phyloP scores from a whole-genome alignment of 331 rosid genomes.

The Rhamnella rubrinervis region DNA sequence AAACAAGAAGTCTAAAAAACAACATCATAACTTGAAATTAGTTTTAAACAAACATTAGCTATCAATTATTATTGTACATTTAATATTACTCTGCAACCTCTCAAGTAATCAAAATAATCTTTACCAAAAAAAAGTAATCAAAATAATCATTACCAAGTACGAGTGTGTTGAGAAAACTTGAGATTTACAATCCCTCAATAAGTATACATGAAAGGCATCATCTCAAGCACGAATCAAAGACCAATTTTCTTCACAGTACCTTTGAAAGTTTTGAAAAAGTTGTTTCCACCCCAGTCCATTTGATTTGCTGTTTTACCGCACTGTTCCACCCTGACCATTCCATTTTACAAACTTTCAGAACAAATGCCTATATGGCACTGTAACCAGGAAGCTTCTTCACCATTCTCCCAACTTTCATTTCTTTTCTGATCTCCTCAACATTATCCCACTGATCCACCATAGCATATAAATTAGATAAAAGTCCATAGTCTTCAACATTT shows the following conservation, averaged over 20 bases:
- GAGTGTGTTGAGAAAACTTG: too few relatives aligned
- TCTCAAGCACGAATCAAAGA: background rate
- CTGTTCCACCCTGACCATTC: constrained; percentile 37
- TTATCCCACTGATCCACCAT: constrained; percentile 2
- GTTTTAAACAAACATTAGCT: background rate
- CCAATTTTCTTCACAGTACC: constrained; percentile 31
- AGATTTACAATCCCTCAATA: background rate
- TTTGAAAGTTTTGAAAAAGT: constrained; percentile 60
- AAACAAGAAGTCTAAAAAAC: background rate
- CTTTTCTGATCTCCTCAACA: constrained; percentile 14
- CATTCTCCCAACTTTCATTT: constrained; percentile 4
- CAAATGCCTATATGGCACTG: background rate
- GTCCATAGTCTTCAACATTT: constrained; percentile 7
- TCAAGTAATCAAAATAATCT: background rate
- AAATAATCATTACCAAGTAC: background rate
- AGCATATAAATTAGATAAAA: constrained; percentile 7
- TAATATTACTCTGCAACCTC: background rate
- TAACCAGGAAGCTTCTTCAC: constrained; percentile 11
- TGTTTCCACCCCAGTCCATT: constrained; percentile 77
- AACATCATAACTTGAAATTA: background rate
- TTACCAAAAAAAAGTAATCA: background rate
- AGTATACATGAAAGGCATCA: background rate
- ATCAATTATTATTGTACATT: background rate
- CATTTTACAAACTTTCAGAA: background rate
- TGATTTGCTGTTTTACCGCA: constrained; percentile 34